Conservation (phyloP, 495 filamentous ascomycete species). For the Stereocaulon alpinum region DNA sequence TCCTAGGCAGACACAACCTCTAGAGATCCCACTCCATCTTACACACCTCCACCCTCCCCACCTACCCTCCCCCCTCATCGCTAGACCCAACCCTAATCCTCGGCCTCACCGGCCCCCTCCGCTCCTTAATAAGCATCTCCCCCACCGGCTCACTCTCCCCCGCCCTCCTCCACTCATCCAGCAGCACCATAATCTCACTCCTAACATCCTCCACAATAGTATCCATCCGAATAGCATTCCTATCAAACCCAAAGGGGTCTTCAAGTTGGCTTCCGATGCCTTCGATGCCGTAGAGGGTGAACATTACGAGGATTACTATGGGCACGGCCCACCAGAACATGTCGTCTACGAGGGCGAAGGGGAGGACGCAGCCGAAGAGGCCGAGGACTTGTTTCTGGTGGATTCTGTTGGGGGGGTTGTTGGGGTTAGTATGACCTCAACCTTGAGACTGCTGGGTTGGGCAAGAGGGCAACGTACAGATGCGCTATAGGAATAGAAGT, state of each 20-base stretch:
- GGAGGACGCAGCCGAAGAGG: conserved; percentile 59
- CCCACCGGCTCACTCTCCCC: conserved; percentile 19
- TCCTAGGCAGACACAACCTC: neutral
- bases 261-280: conserved; percentile 65
- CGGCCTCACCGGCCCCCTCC: neutral
- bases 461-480: conserved; percentile 35
- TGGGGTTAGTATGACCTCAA: neutral
- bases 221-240: conserved; percentile 74
- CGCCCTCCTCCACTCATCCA: conserved; percentile 51
- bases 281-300: conserved; percentile 67
- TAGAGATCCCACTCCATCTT: neutral
- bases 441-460: neutral
- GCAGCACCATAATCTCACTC: conserved; percentile 51
- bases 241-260: conserved; percentile 66
- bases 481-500: conserved; percentile 69
- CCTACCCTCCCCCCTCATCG: neutral
- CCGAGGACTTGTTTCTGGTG: conserved; percentile 69
- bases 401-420: conserved; percentile 34
- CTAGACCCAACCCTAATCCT: neutral
- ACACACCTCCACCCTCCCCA: neutral
- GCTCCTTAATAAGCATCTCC: conserved; percentile 23
- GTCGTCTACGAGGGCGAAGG: conserved; percentile 62
- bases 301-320: conserved; percentile 55
- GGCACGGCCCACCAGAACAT: conserved; percentile 67
- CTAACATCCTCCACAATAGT: conserved; percentile 58